These are phyloP conservation scores for Penicillium goetzii DNA, from an alignment of 495 filamentous ascomycete genomes.

Conservation along the genomic window DNA sequence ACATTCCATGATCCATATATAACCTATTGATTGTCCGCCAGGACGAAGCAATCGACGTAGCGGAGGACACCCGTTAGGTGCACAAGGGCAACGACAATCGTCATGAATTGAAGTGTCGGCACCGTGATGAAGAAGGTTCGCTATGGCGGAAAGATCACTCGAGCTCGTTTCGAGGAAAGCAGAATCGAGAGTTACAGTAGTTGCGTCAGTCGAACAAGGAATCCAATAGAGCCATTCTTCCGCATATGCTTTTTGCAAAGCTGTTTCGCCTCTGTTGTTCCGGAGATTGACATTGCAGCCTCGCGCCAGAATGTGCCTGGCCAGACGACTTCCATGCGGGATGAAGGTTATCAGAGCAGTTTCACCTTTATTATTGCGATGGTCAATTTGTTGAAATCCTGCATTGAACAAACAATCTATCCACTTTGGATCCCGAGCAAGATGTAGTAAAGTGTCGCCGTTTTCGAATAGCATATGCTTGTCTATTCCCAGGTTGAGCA, in stretches of 20 bases:
- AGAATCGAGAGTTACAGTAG: neutral
- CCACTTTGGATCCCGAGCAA: neutral
- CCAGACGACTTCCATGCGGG: too few species aligned
- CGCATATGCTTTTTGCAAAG: neutral
- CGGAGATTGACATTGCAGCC: slow-evolving; percentile 1
- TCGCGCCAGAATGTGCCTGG: neutral
- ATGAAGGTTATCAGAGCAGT: neutral
- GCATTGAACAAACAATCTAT: neutral
- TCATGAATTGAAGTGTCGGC: neutral
- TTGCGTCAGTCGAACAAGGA: neutral
- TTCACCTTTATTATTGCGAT: neutral
- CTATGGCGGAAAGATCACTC: neutral
- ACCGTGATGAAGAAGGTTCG: neutral
- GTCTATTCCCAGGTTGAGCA: neutral
- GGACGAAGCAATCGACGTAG: neutral
- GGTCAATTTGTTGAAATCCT: neutral
- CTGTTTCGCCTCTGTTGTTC: neutral
- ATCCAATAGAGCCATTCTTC: neutral
- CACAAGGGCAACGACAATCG: slow-evolving; percentile 5
- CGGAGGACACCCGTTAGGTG: neutral
- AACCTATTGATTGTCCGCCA: neutral
- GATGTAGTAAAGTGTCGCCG: slow-evolving; percentile 1
- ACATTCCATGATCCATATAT: slow-evolving; percentile 1
- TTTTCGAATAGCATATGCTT: slow-evolving; percentile 5
- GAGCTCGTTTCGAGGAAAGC: neutral